These are phyloP conservation scores for Kluyveromyces aestuarii DNA, from an alignment of 805 yeast genomes.

Conservation along the genomic window DNA sequence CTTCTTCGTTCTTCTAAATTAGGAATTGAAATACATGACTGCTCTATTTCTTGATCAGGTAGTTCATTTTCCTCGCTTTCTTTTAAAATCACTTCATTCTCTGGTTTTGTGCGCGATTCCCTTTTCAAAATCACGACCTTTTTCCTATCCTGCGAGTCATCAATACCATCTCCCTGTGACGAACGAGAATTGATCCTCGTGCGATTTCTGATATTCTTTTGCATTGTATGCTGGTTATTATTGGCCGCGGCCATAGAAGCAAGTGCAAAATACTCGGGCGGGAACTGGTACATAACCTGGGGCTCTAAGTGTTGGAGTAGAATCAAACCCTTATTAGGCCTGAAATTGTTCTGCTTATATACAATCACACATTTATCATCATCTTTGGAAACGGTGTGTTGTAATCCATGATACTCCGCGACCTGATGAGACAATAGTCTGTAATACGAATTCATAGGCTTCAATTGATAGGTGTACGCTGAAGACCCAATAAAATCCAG, in stretches of 20 bases:
- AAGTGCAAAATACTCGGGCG: slow-evolving; percentile 2
- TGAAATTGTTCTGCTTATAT: slow-evolving; percentile 29
- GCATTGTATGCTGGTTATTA: slow-evolving; percentile 1
- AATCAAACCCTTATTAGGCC: slow-evolving; percentile 6
- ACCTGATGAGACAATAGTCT: slow-evolving; percentile 60
- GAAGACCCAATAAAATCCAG: slow-evolving; percentile 35
- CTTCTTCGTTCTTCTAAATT: slow-evolving; percentile 29
- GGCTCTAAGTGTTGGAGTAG: slow-evolving; percentile 17
- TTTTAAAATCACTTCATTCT: too few species aligned
- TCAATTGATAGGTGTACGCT: slow-evolving; percentile 34
- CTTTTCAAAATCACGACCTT: slow-evolving; percentile 7
- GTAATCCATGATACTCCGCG: slow-evolving; percentile 55
- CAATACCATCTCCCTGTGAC: not conserved
- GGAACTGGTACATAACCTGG: not conserved
- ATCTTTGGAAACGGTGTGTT: slow-evolving; percentile 42
- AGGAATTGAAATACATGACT: not conserved
- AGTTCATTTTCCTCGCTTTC: not conserved
- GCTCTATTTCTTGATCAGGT: not conserved
- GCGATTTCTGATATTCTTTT: not conserved
- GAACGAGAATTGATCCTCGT: not conserved
- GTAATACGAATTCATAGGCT: slow-evolving; percentile 59
- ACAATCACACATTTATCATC: slow-evolving; percentile 41
- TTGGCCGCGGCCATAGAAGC: slow-evolving; percentile 3
- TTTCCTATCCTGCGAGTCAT: not conserved
- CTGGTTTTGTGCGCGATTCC: not conserved